These are phyloP conservation scores for Boletus fagicola DNA, from an alignment of 768 basidiomycete genomes.

Conservation along the genomic window DNA sequence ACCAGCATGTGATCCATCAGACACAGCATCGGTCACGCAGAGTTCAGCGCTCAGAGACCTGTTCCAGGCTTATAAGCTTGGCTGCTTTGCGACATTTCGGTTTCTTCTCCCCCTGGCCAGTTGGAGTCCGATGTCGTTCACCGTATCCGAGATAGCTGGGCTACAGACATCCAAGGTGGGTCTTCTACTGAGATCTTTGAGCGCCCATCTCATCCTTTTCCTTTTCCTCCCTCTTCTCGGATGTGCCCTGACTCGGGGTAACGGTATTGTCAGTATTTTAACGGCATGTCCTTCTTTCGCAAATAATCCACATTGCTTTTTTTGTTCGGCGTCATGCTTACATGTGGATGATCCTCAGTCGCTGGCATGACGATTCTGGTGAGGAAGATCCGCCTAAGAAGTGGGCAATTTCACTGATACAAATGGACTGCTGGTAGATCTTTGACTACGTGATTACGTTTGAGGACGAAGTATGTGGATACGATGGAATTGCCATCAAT, in stretches of 20 bases:
- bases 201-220: not conserved
- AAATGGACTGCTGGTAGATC: not conserved
- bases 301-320: not conserved
- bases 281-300: conserved; percentile 5
- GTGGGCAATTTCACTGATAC: not conserved
- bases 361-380: conserved; percentile 21
- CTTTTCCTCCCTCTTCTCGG: not conserved
- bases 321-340: not conserved
- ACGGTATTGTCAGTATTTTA: conserved; percentile 8
- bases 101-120: not conserved
- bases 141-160: conserved; percentile 3
- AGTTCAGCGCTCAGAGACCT: not conserved
- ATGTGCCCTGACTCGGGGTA: not conserved
- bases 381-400: not conserved
- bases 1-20: not conserved
- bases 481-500: no score
- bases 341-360: not conserved
- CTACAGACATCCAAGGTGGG: conserved; percentile 17
- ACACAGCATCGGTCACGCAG: no score
- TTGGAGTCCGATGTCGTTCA: not conserved
- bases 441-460: conserved; percentile 13
- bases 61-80: not conserved
- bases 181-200: not conserved
- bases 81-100: not conserved
- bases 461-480: conserved; percentile 7